These are phyloP conservation scores for Zygoascus sp. DNA, from an alignment of 1,139 yeast species.

Conservation along the genomic window DNA sequence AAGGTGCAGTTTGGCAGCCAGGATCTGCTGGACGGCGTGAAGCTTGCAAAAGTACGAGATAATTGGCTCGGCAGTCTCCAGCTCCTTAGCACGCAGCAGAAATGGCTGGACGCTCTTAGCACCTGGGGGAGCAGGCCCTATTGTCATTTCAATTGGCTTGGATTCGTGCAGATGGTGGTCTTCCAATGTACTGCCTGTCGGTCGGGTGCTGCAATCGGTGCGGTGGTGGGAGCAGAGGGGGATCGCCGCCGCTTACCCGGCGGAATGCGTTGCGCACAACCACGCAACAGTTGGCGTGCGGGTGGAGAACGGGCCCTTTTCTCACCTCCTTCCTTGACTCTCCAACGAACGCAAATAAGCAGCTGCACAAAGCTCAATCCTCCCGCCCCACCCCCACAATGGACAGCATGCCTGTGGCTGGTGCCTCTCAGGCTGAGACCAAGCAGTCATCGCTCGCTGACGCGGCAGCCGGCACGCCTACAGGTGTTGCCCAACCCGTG, in stretches of 20 bases:
- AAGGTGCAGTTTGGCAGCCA: constrained; percentile 54
- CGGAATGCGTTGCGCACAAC: too few relatives aligned
- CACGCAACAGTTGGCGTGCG: too few relatives aligned
- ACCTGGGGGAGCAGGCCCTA: constrained; percentile 11
- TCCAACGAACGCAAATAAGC: not conserved
- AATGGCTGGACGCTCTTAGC: constrained; percentile 41
- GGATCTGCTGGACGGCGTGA: constrained; percentile 61
- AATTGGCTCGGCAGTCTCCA: constrained; percentile 47
- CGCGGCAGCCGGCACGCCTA: not conserved
- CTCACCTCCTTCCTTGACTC: not conserved
- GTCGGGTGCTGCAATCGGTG: too few relatives aligned
- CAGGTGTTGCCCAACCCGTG: constrained; percentile 5
- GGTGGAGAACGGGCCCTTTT: too few relatives aligned
- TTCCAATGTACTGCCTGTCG: too few relatives aligned
- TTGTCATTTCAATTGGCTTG: not conserved
- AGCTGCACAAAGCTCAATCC: not conserved
- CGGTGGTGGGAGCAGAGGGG: too few relatives aligned
- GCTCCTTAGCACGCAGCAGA: constrained; percentile 49
- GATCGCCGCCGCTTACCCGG: constrained; percentile 1
- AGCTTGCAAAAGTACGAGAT: constrained; percentile 52
- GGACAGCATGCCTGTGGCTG: constrained; percentile 2
- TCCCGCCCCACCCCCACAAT: constrained; percentile 1
- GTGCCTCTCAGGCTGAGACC: not conserved
- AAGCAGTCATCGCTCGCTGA: not conserved
- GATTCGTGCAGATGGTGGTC: not conserved